Evolutionary conservation across 257 asterid species (phyloP).

Genomic region (Striga asiatica): DNA sequence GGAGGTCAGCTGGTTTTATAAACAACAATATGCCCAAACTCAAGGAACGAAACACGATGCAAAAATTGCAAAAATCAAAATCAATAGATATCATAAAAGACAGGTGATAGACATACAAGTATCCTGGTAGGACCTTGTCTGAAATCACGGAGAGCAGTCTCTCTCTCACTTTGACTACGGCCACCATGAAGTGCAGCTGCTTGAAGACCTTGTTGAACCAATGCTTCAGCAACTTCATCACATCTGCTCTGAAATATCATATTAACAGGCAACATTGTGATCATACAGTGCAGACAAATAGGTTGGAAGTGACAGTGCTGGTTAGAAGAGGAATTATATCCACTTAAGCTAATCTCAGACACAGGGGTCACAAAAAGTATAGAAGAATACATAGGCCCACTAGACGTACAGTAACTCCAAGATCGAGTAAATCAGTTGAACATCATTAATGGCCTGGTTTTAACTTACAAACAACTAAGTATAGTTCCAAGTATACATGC

Average conservation of each 20-base stretch:
- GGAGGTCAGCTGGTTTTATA: neutral
- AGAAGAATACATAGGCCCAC: neutral
- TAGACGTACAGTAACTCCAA: neutral
- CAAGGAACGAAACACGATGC: constrained; percentile 9
- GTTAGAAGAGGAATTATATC: constrained; percentile 10
- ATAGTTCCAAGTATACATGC: neutral
- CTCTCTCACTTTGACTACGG: constrained; percentile 85
- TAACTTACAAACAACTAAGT: neutral
- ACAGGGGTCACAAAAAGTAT: neutral
- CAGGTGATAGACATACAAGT: constrained; percentile 35
- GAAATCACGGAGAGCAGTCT: constrained; percentile 69
- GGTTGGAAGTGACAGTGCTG: neutral
- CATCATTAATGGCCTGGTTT: neutral
- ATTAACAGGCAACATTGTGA: constrained; percentile 18
- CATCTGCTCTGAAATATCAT: constrained; percentile 62
- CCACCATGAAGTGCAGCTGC: constrained; percentile 93
- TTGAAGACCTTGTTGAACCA: constrained; percentile 59
- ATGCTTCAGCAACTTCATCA: constrained; percentile 87
- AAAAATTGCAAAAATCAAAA: constrained; percentile 10
- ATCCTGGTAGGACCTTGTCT: constrained; percentile 65
- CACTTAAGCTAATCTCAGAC: neutral
- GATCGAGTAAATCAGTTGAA: too few relatives aligned
- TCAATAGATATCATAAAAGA: constrained; percentile 4
- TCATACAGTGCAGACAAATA: constrained; percentile 1
- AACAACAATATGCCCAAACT: constrained; percentile 3